phyloP scores from a whole-genome alignment of 1,139 yeast genomes.

The Lodderomyces orthopsilosis region DNA sequence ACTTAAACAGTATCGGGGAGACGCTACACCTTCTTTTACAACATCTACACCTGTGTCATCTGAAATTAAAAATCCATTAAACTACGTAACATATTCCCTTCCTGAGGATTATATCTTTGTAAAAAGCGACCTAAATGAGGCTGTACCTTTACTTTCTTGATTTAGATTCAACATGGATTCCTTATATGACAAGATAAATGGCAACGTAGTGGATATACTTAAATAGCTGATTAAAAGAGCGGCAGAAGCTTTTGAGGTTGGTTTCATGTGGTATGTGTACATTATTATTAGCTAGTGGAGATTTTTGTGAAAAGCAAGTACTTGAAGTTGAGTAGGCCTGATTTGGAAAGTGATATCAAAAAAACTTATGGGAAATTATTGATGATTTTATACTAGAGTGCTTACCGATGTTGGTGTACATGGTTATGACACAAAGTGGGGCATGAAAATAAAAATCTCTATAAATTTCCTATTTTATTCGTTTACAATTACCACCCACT shows the following conservation, averaged over 20 bases:
- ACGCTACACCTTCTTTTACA: no score
- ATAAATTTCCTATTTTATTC: background rate
- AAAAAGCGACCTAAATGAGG: constrained; percentile 38
- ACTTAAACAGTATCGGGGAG: no score
- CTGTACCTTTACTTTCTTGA: constrained; percentile 29
- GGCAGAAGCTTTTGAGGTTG: constrained; percentile 20
- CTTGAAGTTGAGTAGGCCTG: background rate
- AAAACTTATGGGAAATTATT: background rate
- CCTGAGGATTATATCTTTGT: constrained; percentile 28
- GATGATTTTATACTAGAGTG: background rate
- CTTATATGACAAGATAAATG: constrained; percentile 43
- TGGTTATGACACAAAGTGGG: background rate
- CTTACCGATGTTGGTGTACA: background rate
- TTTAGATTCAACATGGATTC: constrained; percentile 20
- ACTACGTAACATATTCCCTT: background rate
- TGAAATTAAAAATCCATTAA: background rate
- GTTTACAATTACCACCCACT: background rate
- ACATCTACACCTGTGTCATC: no score
- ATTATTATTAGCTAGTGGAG: constrained; percentile 1
- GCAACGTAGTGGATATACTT: constrained; percentile 40
- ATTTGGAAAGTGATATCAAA: background rate
- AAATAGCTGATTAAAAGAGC: constrained; percentile 39
- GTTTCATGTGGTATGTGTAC: constrained; percentile 3
- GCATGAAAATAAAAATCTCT: background rate
- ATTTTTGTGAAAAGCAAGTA: no score